Percentiles rank a stretch among this genome's conserved stretches.
Evolutionary conservation across 2,329 filamentous ascomycete genomes (phyloP).

Genomic region (Cercospora zeae-maydis): DNA sequence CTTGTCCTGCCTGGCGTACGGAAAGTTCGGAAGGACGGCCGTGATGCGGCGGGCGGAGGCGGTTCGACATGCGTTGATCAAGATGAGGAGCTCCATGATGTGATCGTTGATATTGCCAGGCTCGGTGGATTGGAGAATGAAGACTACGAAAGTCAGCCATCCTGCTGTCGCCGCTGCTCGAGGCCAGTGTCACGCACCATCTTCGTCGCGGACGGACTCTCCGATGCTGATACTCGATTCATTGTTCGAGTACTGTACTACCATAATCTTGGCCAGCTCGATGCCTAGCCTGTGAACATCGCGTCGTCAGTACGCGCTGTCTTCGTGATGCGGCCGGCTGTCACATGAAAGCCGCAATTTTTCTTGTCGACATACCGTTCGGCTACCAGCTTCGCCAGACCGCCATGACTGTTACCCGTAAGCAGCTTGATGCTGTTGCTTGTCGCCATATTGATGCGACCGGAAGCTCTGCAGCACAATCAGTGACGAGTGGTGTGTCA

Average conservation of each 20-base stretch:
- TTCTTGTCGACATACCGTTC: slow-evolving; percentile 51
- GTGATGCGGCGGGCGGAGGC: slow-evolving; percentile 87
- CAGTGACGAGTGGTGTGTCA: slow-evolving; percentile 16
- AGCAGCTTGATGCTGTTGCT: slow-evolving; percentile 68
- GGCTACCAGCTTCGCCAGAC: slow-evolving; percentile 66
- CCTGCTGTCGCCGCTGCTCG: background rate
- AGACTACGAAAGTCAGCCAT: slow-evolving; percentile 54
- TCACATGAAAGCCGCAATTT: slow-evolving; percentile 11
- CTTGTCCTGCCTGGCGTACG: slow-evolving; percentile 95
- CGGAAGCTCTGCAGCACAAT: slow-evolving; percentile 9
- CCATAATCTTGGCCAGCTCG: slow-evolving; percentile 73
- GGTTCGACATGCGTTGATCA: slow-evolving; percentile 92
- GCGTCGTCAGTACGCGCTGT: slow-evolving; percentile 9
- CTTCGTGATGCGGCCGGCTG: background rate
- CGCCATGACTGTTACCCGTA: slow-evolving; percentile 71
- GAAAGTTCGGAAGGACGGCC: slow-evolving; percentile 92
- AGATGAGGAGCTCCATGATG: slow-evolving; percentile 96
- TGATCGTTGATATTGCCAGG: slow-evolving; percentile 97
- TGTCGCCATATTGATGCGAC: slow-evolving; percentile 55
- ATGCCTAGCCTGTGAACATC: slow-evolving; percentile 61
- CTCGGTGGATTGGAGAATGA: slow-evolving; percentile 91
- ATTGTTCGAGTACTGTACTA: slow-evolving; percentile 80
- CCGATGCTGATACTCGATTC: slow-evolving; percentile 90
- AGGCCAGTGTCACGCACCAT: slow-evolving; percentile 54
- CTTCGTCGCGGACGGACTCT: slow-evolving; percentile 93